Evolutionary conservation across 139 green algal species (phyloP).

Genomic region (Closterium sp.): DNA sequence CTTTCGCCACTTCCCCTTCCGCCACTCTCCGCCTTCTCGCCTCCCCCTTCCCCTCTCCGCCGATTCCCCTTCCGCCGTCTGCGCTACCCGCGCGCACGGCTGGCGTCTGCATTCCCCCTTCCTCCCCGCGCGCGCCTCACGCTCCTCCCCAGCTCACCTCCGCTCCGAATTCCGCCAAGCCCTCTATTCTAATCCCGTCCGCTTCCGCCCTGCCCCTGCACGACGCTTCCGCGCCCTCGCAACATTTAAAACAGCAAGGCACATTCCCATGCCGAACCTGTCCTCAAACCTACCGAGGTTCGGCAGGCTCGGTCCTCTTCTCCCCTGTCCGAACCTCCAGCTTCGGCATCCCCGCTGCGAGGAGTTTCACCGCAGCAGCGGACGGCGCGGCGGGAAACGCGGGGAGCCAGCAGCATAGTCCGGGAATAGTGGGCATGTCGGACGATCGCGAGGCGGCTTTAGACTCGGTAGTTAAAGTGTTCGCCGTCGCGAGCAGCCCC

Average conservation of each 20-base stretch:
- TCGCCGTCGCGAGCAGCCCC: constrained; percentile 60
- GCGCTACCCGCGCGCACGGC: too few relatives aligned
- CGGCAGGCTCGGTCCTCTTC: neutral
- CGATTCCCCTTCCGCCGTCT: neutral
- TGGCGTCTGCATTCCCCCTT: neutral
- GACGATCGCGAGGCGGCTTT: constrained; percentile 25
- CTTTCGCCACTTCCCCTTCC: neutral
- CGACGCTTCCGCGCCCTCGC: too few relatives aligned
- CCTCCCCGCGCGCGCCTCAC: neutral
- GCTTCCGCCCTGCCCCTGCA: neutral
- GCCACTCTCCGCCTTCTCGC: neutral
- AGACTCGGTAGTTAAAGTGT: constrained; percentile 77
- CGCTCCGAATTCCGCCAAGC: too few relatives aligned
- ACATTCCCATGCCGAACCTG: neutral
- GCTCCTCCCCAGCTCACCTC: neutral
- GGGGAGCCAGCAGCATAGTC: too few relatives aligned
- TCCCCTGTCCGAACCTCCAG: neutral
- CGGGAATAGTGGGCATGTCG: neutral
- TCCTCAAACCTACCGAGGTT: neutral
- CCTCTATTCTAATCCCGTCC: neutral
- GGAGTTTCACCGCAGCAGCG: neutral
- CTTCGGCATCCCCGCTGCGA: neutral
- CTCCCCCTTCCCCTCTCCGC: neutral
- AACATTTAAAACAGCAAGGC: too few relatives aligned
- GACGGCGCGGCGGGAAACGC: neutral